phyloP scores from a whole-genome alignment of 441 rosid species.

The Eutrema salsugineum region DNA sequence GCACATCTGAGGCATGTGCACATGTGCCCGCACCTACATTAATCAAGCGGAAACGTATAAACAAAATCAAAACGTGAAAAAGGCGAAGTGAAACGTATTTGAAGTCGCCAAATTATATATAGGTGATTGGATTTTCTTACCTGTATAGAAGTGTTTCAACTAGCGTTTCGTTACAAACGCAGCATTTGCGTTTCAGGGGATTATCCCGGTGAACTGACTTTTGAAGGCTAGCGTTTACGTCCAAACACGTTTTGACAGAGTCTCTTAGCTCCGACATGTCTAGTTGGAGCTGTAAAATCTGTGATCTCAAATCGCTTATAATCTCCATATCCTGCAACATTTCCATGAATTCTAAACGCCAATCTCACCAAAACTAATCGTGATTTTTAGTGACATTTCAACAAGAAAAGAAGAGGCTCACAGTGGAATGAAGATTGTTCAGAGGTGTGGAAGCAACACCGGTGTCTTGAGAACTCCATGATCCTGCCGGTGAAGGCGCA shows the following conservation, averaged over 20 bases:
- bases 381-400: neutral
- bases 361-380: neutral
- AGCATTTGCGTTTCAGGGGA: constrained; percentile 31
- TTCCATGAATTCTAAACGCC: constrained; percentile 28
- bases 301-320: constrained; percentile 56
- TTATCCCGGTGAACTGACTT: constrained; percentile 40
- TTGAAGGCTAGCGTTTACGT: constrained; percentile 55
- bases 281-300: constrained; percentile 59
- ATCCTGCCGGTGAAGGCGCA: constrained; percentile 42
- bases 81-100: neutral
- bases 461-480: constrained; percentile 58
- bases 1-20: constrained; percentile 83
- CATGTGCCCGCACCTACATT: constrained; percentile 74
- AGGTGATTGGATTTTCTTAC: neutral
- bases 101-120: neutral
- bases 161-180: constrained; percentile 28
- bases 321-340: constrained; percentile 65
- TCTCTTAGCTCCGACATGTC: constrained; percentile 74
- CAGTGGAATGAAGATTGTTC: constrained; percentile 30
- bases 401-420: constrained; percentile 28
- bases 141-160: constrained; percentile 31
- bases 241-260: constrained; percentile 52
- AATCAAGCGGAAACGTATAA: neutral
- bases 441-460: constrained; percentile 35
- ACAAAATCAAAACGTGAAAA: neutral